Percentiles rank a stretch among this genome's conserved stretches.
Conservation (phyloP, 148 eudicot species). For the Silene conica region DNA sequence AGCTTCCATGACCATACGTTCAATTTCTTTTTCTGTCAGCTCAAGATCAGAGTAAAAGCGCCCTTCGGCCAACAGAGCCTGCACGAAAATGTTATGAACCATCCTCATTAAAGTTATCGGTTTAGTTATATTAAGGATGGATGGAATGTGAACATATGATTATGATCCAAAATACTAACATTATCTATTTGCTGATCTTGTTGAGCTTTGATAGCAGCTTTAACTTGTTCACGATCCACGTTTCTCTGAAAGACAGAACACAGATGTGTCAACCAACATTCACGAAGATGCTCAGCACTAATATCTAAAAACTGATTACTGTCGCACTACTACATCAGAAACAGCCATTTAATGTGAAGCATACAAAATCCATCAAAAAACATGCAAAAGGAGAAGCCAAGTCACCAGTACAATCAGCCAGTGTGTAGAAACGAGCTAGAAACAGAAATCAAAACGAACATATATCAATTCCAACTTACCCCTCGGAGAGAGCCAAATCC, state of each 20-base stretch:
- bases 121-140: too few species aligned
- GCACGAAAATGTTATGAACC: slow-evolving; percentile 7
- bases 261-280: slow-evolving; percentile 1
- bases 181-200: slow-evolving; percentile 98
- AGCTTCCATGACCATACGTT: slow-evolving; percentile 97
- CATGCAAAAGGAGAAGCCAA: too few species aligned
- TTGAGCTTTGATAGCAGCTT: slow-evolving; percentile 98
- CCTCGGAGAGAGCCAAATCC: slow-evolving; percentile 89
- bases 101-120: neutral
- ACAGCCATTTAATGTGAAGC: too few species aligned
- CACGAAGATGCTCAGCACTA: neutral
- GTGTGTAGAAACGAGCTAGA: too few species aligned
- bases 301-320: too few species aligned
- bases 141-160: neutral
- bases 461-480: slow-evolving; percentile 38
- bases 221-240: slow-evolving; percentile 84
- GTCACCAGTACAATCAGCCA: neutral
- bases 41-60: slow-evolving; percentile 92
- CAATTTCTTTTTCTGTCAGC: slow-evolving; percentile 98
- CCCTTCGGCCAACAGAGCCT: slow-evolving; percentile 97
- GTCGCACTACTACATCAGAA: too few species aligned
- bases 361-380: too few species aligned
- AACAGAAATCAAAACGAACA: neutral
- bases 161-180: slow-evolving; percentile 31
- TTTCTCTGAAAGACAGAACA: slow-evolving; percentile 48